Evolutionary conservation across 192 early-diverging fungal species (phyloP).

Genomic region (Coemansia sp.): DNA sequence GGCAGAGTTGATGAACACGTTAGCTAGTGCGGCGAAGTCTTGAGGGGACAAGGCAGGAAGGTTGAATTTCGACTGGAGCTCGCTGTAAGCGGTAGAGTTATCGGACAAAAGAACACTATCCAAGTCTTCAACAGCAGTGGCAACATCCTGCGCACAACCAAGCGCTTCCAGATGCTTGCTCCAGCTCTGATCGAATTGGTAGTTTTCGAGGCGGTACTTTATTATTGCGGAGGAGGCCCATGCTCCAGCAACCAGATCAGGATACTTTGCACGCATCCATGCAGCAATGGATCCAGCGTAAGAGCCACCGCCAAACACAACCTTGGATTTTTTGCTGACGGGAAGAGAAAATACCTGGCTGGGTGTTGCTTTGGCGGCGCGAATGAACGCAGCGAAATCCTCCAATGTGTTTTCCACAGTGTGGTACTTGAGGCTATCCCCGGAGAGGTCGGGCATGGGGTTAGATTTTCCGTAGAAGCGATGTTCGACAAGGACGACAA

Average conservation of each 20-base stretch:
- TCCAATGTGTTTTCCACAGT: conserved; percentile 35
- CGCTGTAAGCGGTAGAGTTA: conserved; percentile 16
- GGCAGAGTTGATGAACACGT: conserved; percentile 14
- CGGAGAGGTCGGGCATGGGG: conserved; percentile 50
- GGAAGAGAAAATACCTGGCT: conserved; percentile 17
- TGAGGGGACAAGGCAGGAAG: conserved; percentile 21
- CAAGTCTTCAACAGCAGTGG: conserved; percentile 49
- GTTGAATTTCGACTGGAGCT: conserved; percentile 27
- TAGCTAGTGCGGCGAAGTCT: conserved; percentile 39
- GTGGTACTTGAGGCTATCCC: conserved; percentile 35
- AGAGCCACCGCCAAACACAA: conserved; percentile 65
- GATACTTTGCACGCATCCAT: conserved; percentile 69
- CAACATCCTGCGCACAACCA: conserved; percentile 32
- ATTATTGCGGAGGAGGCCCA: conserved; percentile 71
- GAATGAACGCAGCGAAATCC: conserved; percentile 38
- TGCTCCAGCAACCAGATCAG: conserved; percentile 62
- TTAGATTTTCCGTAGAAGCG: conserved; percentile 62
- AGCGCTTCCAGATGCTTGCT: conserved; percentile 38
- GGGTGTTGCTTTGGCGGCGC: conserved; percentile 18
- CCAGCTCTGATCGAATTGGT: conserved; percentile 58
- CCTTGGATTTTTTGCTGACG: conserved; percentile 22
- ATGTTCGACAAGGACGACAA: conserved; percentile 63
- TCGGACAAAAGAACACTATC: conserved; percentile 25
- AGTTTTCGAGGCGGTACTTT: conserved; percentile 59
- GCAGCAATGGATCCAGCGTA: conserved; percentile 73